Evolutionary conservation across 441 rosid species (phyloP).

Genomic region (Omphalea diandra): DNA sequence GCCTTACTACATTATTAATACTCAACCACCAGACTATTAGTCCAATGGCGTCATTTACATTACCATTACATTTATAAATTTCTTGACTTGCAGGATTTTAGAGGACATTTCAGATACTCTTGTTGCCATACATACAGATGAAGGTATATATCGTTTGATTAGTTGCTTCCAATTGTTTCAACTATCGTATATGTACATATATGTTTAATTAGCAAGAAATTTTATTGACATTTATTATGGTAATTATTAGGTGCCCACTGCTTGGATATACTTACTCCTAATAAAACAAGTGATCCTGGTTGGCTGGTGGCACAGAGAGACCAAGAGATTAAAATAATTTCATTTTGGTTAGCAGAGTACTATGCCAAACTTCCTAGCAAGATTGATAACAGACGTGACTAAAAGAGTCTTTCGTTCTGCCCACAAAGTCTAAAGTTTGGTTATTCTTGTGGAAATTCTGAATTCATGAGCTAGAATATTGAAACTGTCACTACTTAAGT

Average conservation of each 20-base stretch:
- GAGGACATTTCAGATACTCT: conserved; percentile 31
- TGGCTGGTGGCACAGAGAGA: conserved; percentile 9
- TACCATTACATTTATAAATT: too few species aligned
- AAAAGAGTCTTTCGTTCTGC: too few species aligned
- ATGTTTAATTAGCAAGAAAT: background rate
- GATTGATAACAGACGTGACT: background rate
- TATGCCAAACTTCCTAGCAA: conserved; percentile 10
- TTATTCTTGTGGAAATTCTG: too few species aligned
- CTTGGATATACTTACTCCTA: conserved; percentile 8
- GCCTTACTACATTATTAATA: too few species aligned
- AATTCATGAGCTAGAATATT: too few species aligned
- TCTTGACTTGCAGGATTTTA: conserved; percentile 20
- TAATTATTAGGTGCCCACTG: conserved; percentile 5
- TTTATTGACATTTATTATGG: background rate
- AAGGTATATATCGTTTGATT: too few species aligned
- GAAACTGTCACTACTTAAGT: too few species aligned
- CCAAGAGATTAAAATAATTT: background rate
- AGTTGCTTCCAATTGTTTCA: too few species aligned
- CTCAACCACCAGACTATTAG: too few species aligned
- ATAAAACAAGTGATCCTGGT: background rate
- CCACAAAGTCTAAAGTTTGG: too few species aligned
- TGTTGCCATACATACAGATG: conserved; percentile 26
- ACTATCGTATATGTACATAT: too few species aligned
- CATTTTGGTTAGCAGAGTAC: conserved; percentile 11
- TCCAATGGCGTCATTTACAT: too few species aligned